Evolutionary conservation across 2,329 filamentous ascomycete genomes (phyloP).

Genomic region (Sporothrix variecibatus): DNA sequence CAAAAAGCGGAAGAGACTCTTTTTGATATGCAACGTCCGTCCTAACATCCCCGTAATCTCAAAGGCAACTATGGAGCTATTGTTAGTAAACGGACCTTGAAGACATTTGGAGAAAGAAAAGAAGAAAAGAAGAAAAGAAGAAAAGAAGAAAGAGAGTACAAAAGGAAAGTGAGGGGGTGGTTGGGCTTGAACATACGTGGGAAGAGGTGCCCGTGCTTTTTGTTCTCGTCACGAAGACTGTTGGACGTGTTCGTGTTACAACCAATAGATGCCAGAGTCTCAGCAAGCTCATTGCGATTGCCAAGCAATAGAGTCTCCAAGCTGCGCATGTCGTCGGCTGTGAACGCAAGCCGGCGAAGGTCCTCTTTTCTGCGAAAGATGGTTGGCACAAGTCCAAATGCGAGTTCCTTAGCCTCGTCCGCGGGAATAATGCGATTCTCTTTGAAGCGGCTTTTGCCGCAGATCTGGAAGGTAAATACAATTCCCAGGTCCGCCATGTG

Average conservation of each 20-base stretch:
- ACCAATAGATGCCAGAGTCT: constrained; percentile 55
- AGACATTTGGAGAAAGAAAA: no score
- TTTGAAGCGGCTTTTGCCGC: constrained; percentile 51
- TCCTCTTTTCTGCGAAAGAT: constrained; percentile 50
- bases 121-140: no score
- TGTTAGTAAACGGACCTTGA: background rate
- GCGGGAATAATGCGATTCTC: constrained; percentile 55
- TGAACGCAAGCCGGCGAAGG: constrained; percentile 42
- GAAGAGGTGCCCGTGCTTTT: constrained; percentile 51
- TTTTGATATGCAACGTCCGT: constrained; percentile 50
- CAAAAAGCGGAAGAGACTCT: constrained; percentile 54
- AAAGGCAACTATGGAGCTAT: constrained; percentile 49
- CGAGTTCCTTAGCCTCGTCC: constrained; percentile 55
- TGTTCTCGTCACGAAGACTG: constrained; percentile 44
- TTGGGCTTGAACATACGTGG: constrained; percentile 43
- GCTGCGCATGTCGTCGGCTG: constrained; percentile 46
- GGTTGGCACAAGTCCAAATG: constrained; percentile 58
- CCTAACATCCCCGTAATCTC: constrained; percentile 62
- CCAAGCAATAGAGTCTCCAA: constrained; percentile 51
- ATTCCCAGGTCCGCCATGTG: constrained; percentile 53
- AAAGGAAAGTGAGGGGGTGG: background rate
- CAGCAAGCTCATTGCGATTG: constrained; percentile 51
- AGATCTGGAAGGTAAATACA: constrained; percentile 56
- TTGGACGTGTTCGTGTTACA: constrained; percentile 56
- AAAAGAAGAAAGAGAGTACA: no score